Conservation (phyloP, 2,329 filamentous ascomycete genomes). For the Magnaporthiopsis incrustans region DNA sequence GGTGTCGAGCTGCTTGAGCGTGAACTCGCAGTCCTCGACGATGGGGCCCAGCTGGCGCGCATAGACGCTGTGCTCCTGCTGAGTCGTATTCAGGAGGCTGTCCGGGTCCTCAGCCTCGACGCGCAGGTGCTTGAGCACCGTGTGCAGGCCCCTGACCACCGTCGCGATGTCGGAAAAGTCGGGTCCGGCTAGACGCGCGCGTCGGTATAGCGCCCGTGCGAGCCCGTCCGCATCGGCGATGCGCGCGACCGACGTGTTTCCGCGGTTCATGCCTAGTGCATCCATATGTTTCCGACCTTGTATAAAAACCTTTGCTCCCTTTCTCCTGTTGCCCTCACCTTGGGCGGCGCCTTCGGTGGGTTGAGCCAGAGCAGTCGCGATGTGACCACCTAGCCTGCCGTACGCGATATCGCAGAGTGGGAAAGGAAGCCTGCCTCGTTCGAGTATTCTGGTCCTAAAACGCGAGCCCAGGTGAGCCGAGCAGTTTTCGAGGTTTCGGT, state of each 20-base stretch:
- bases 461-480: neutral
- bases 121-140: conserved; percentile 48
- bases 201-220: conserved; percentile 46
- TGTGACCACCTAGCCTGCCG: neutral
- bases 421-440: neutral
- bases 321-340: neutral
- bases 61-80: conserved; percentile 31
- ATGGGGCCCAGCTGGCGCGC: conserved; percentile 41
- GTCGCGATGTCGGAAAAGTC: conserved; percentile 41
- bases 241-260: conserved; percentile 27
- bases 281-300: neutral
- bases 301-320: neutral
- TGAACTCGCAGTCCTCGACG: conserved; percentile 46
- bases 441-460: too few species aligned
- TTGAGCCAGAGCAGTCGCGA: neutral
- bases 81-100: conserved; percentile 40
- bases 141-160: conserved; percentile 45
- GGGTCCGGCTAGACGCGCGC: conserved; percentile 38
- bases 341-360: neutral
- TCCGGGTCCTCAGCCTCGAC: conserved; percentile 48
- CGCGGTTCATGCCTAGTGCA: conserved; percentile 9
- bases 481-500: neutral
- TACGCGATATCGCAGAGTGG: too few species aligned
- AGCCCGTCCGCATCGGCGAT: conserved; percentile 49
- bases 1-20: conserved; percentile 45